A percentile compares a stretch with the other conserved stretches of the same genome.
phyloP scores from a whole-genome alignment of 2,329 filamentous ascomycete species.

The Mycogone perniciosa region DNA sequence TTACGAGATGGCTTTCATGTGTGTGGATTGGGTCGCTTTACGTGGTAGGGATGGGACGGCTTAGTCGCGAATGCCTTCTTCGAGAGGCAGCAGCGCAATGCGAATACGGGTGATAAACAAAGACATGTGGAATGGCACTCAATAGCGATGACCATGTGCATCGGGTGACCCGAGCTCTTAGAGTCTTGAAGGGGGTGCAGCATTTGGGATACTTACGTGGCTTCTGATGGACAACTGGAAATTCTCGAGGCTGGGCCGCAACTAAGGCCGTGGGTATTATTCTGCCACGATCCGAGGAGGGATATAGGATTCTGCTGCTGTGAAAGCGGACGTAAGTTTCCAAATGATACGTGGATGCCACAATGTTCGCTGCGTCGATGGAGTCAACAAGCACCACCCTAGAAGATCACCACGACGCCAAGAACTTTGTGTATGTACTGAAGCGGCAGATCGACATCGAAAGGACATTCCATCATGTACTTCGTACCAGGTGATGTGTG shows the following conservation, averaged over 20 bases:
- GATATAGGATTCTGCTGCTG: slow-evolving; percentile 31
- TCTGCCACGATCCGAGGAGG: slow-evolving; percentile 34
- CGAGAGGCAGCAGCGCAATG: slow-evolving; percentile 23
- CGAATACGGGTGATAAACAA: slow-evolving; percentile 15
- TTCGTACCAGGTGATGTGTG: slow-evolving; percentile 45
- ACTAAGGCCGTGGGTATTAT: slow-evolving; percentile 32
- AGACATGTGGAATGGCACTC: slow-evolving; percentile 17
- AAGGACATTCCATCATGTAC: slow-evolving; percentile 34
- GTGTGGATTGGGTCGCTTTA: neutral
- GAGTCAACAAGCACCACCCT: slow-evolving; percentile 27
- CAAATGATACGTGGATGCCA: slow-evolving; percentile 37
- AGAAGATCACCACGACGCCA: slow-evolving; percentile 20
- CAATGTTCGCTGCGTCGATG: slow-evolving; percentile 44
- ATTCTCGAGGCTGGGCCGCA: slow-evolving; percentile 30
- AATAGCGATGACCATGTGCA: slow-evolving; percentile 6
- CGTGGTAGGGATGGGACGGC: slow-evolving; percentile 38
- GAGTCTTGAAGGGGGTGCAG: slow-evolving; percentile 9
- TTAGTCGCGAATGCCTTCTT: slow-evolving; percentile 38
- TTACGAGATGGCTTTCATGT: too few species aligned
- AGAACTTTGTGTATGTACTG: slow-evolving; percentile 20
- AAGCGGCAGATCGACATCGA: slow-evolving; percentile 19
- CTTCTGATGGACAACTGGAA: slow-evolving; percentile 46
- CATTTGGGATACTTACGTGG: slow-evolving; percentile 51
- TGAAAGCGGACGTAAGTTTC: slow-evolving; percentile 14
- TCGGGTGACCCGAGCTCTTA: slow-evolving; percentile 21